phyloP scores from a whole-genome alignment of 331 rosid species.

The Prunus yedoensis region DNA sequence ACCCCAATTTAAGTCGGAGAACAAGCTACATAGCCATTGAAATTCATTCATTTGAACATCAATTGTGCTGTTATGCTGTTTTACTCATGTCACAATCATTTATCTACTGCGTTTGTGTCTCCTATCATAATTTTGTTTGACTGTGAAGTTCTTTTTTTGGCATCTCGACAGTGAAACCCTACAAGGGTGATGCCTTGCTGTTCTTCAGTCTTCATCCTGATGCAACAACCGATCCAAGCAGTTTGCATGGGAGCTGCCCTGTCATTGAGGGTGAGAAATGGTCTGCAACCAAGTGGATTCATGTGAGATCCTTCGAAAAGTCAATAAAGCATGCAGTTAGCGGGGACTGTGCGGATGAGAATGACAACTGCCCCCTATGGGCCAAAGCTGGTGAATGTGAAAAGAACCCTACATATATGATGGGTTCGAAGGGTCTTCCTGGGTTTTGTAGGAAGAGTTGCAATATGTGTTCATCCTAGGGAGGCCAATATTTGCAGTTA shows the following conservation, averaged over 20 bases:
- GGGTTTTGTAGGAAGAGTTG: constrained; percentile 91
- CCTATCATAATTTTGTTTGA: no score
- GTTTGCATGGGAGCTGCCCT: constrained; percentile 99
- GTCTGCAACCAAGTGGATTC: constrained; percentile 99
- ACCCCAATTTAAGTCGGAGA: neutral
- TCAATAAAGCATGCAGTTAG: neutral
- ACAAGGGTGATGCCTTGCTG: constrained; percentile 87
- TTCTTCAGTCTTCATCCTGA: constrained; percentile 91
- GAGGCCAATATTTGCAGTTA: neutral
- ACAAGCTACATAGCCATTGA: neutral
- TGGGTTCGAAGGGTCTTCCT: constrained; percentile 42
- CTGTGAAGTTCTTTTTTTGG: neutral
- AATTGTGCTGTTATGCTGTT: neutral
- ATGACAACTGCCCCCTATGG: constrained; percentile 68
- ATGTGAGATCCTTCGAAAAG: constrained; percentile 68
- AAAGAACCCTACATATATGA: constrained; percentile 80
- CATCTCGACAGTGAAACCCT: constrained; percentile 63
- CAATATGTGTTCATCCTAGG: constrained; percentile 53
- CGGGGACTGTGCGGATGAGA: constrained; percentile 54
- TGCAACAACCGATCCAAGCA: constrained; percentile 52
- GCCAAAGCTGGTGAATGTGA: constrained; percentile 75
- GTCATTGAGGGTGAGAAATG: constrained; percentile 95
- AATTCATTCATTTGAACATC: neutral
- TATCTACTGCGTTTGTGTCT: neutral
- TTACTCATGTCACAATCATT: neutral